A percentile compares a stretch with the other conserved stretches of the same genome.
phyloP scores from a whole-genome alignment of 306 rosid species.

The Nissolia schottii region DNA sequence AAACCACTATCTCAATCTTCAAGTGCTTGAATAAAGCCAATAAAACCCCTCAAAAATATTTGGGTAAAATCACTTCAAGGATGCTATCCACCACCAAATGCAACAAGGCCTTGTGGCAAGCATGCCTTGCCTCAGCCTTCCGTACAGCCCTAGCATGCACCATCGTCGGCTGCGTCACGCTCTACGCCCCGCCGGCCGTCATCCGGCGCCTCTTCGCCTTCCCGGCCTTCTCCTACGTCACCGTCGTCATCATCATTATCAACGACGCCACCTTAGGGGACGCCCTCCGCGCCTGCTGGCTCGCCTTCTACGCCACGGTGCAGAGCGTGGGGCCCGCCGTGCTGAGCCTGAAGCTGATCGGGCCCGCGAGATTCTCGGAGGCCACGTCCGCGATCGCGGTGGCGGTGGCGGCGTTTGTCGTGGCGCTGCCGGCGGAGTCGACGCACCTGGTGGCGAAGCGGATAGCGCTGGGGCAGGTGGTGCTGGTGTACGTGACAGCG shows the following conservation, averaged over 20 bases:
- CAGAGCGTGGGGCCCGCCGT: conserved; percentile 50
- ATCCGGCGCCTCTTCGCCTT: conserved; percentile 37
- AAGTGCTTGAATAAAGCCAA: too few relatives aligned
- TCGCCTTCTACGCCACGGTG: conserved; percentile 41
- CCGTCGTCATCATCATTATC: conserved; percentile 40
- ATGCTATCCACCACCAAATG: conserved; percentile 20
- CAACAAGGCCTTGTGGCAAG: conserved; percentile 35
- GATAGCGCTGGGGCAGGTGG: conserved; percentile 59
- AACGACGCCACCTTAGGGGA: conserved; percentile 54
- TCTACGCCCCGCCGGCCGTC: conserved; percentile 44
- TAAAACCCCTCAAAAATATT: too few relatives aligned
- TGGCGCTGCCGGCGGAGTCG: conserved; percentile 43
- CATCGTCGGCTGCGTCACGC: conserved; percentile 45
- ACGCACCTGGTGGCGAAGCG: conserved; percentile 50
- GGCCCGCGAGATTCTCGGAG: conserved; percentile 32
- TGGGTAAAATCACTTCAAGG: too few relatives aligned
- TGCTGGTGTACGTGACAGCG: conserved; percentile 48
- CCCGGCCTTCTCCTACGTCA: conserved; percentile 66
- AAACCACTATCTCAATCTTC: too few relatives aligned
- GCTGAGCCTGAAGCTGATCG: conserved; percentile 46
- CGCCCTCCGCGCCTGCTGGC: conserved; percentile 43
- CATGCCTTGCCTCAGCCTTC: conserved; percentile 46
- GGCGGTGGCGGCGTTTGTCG: conserved; percentile 52
- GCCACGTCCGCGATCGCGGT: conserved; percentile 30
- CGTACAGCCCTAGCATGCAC: conserved; percentile 45